Conservation (phyloP, 257 asterid species). For the Jasminum sambac region DNA sequence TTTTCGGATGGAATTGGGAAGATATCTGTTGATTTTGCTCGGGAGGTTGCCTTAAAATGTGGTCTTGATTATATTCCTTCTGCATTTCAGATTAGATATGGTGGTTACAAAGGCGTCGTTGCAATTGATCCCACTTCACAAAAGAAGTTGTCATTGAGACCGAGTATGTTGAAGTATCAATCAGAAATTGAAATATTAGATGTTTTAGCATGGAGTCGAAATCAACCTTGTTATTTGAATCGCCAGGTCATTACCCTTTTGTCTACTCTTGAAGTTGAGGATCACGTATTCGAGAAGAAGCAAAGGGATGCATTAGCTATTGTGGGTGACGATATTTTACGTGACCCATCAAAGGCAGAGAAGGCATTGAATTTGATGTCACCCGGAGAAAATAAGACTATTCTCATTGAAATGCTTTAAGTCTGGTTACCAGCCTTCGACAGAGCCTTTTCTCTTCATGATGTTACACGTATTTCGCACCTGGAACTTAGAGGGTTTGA, state of each 20-base stretch:
- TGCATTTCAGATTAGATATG: conserved; percentile 85
- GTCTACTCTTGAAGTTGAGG: conserved; percentile 77
- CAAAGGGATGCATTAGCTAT: conserved; percentile 74
- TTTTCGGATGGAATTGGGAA: conserved; percentile 96
- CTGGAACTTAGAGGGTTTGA: conserved; percentile 68
- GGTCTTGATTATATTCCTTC: conserved; percentile 60
- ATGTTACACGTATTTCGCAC: conserved; percentile 77
- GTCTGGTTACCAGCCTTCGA: conserved; percentile 82
- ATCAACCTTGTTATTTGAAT: conserved; percentile 79
- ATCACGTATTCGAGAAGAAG: conserved; percentile 52
- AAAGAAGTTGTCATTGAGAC: conserved; percentile 66
- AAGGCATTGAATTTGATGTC: conserved; percentile 84
- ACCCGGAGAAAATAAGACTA: conserved; percentile 71
- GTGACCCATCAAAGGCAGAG: conserved; percentile 60
- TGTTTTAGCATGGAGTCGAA: conserved; percentile 77
- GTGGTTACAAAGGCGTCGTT: conserved; percentile 92
- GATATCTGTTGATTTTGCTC: conserved; percentile 71
- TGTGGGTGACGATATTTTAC: conserved; percentile 59
- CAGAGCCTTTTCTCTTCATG: conserved; percentile 85
- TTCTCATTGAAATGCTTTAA: conserved; percentile 75
- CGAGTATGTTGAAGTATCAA: conserved; percentile 74
- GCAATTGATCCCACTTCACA: too few relatives aligned
- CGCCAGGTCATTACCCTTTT: conserved; percentile 82
- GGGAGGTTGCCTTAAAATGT: conserved; percentile 64
- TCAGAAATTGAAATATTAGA: conserved; percentile 65